Base-by-base conservation (phyloP, 1,284 basidiomycete species). In the Prillingera fragicola region DNA sequence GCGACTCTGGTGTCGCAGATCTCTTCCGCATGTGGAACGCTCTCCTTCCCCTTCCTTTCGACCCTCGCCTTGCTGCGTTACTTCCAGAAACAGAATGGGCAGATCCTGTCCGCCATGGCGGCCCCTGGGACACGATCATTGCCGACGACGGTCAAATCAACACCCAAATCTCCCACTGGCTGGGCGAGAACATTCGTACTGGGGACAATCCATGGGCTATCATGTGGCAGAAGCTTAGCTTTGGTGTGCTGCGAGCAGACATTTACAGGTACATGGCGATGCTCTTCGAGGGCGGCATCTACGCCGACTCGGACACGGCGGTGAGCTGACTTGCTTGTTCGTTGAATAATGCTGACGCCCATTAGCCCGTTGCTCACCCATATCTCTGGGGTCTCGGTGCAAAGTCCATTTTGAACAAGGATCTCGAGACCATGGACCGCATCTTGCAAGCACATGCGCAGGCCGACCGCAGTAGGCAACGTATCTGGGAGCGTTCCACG, bases 301-400 rank as follows among this genome's bases (percentile, higher is more conserved):
- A 63, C 24, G 57, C 65, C 1, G 62, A 63, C 38, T 59, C 59
- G 19, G 63, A 68, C 46, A 63, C 60, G 2, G 48, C 56, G 34
- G 60, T 60, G 27, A 33, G 60, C n/a, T 55, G 7, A 26, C 18
- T 15, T 2, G 7, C 9, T 15, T 17, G 29, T 31, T n/a, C n/a
- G n/a, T 15, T 1, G 5, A 17, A 6, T 2, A n/a, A 5, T 15
- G 21, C 34, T 49, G 7, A 49, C 38, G 15, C 10, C 8, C 36
- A n/a, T n/a, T n/a, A 60, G 56, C 62, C 62, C 22, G 54, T 64
- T 6, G 53, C 60, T 8, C 62, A 64, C 31, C 62, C 62, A 5
- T 64, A 54, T 35, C 26, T 64, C 17, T 64, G 62, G 62, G 62
- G 62, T 2, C 15, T 56, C 2, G 37, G 47, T 17, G 58, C 57